Evolutionary conservation across 805 yeast genomes (phyloP), one percentile per base, ranked within the genome.

Genomic region (Sugiyamaella chiloensis): DNA sequence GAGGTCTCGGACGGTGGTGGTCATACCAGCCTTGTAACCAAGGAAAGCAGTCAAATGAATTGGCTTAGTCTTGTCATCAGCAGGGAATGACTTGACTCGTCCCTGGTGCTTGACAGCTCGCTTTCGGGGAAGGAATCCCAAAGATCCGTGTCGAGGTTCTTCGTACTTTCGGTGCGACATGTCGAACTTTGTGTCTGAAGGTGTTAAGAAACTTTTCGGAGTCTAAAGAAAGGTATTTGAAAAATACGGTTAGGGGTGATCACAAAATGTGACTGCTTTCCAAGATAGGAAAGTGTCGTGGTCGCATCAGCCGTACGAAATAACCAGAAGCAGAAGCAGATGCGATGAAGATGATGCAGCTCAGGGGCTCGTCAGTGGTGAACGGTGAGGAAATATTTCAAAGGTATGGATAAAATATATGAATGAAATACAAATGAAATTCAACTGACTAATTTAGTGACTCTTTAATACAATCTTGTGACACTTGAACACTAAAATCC

Each of bases 111-210:
- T 80, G 76, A 95, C 83, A 72, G 98, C 89, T 83, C 99, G 89
- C 96, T 93, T 93, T 84, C 96, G 89, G 85, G 99, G 99, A 46
- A 70, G 81, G 96, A 89, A 93, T 72, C 98, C 99, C 75, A 93
- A 81, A 76, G 96, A 91, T 78, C 99, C 99, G 90, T 93, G 98
- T 83, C 99, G 89, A 83, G 99, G 99, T 68, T 93, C 95, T 87
- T 93, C 98, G 93, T 72, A 93, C 85, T 93, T 93, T 86, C 99
- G 88, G 93, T 93, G 99, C 75, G 99, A 93, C 99, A 93, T 93
- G 34, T 34, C 37, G 37, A 34, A 34, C 37, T 9, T 9, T 34
- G 16, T 34, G 37, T 34, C 37, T 34, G 14, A 49, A 46, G 46
- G 46, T 31, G 43, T 27, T 36, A 24, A n/a, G 20, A 27, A 29